A percentile compares a stretch with the other conserved stretches of the same genome.
These are phyloP conservation scores for Juglanconis sp. DNA, from an alignment of 2,329 filamentous ascomycete genomes.

Conservation along the genomic window DNA sequence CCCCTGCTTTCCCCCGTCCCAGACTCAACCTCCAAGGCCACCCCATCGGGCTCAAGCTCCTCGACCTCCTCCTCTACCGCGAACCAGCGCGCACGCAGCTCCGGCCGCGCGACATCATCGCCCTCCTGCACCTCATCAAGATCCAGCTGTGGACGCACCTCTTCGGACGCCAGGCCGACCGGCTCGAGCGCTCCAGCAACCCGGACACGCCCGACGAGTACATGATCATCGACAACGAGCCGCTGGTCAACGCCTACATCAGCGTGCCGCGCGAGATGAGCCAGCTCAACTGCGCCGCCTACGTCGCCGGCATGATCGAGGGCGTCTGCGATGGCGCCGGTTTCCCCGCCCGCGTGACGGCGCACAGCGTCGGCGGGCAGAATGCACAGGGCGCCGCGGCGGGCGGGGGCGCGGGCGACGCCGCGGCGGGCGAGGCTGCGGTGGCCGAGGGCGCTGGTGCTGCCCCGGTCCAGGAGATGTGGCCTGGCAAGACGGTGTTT, in stretches of 20 bases:
- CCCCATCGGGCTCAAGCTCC: conserved; percentile 86
- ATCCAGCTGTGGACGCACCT: conserved; percentile 89
- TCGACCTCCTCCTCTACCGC: conserved; percentile 91
- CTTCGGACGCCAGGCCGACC: conserved; percentile 86
- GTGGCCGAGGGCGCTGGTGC: conserved; percentile 12
- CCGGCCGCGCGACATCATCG: conserved; percentile 82
- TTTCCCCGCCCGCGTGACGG: conserved; percentile 84
- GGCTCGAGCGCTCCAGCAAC: conserved; percentile 82
- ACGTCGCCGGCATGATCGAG: conserved; percentile 91
- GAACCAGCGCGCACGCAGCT: conserved; percentile 67
- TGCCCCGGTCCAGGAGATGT: conserved; percentile 68
- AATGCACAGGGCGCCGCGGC: conserved; percentile 45
- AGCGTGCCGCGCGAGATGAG: conserved; percentile 93
- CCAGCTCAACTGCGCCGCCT: conserved; percentile 94
- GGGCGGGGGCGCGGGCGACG: conserved; percentile 95
- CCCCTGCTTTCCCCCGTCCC: background rate
- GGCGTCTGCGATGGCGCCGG: conserved; percentile 91
- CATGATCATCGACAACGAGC: conserved; percentile 99
- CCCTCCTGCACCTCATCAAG: conserved; percentile 92
- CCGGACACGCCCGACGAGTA: conserved; percentile 87
- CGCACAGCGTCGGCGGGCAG: conserved; percentile 68
- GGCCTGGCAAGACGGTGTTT: conserved; percentile 95
- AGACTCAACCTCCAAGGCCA: conserved; percentile 91
- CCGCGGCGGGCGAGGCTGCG: conserved; percentile 67
- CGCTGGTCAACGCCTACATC: conserved; percentile 90